Evolutionary conservation across 2,329 filamentous ascomycete species (phyloP), one percentile per base, ranked within the genome.

Genomic region (Aspergillus oerlinghausenensis): DNA sequence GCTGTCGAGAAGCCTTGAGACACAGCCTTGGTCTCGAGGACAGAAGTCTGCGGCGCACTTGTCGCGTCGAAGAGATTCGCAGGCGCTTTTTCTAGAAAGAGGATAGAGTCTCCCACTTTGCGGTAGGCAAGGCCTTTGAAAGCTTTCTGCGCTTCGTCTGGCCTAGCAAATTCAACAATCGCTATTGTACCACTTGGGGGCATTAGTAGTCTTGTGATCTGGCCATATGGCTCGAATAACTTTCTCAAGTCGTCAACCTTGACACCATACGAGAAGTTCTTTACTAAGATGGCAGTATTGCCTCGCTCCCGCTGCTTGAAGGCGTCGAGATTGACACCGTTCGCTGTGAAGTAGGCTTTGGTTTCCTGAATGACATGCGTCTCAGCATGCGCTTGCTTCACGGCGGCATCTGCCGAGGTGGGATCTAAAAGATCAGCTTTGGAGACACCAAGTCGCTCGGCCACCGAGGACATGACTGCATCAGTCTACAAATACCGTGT

Each of bases 331-430:
- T 97, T 91, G 23, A 97, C 89, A 38, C 93, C 93, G 63, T 97
- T 90, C 48, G 88, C 83, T 53, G 83, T 80, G 70, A 99, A 96
- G 75, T 95, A 99, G 9, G 88, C 81, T 75, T 97, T 97, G 2
- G 92, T 96, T 73, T 97, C 94, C 76, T 96, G 91, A 57, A 99
- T 97, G 64, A 96, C 85, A 61, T 94, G 89, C 23, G 93, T 97
- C 79, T 99, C 94, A 47, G 93, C 94, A 73, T 97, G 89, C 9
- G 94, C 94, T 79, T 97, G 94, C 79, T 95, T 97, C 56, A 99
- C 89, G 48, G 90, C 93, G 57, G 93, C 92, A 75, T 97, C 92
- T 55, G 93, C 87, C 57, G 90, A 96, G 3, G 93, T 96, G n/a
- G 93, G 94, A 75, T 99, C 93, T 49, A 99, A 81, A 56, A 99